Evolutionary conservation across 768 basidiomycete species (phyloP).

Genomic region (Tylopilus subfusipes): DNA sequence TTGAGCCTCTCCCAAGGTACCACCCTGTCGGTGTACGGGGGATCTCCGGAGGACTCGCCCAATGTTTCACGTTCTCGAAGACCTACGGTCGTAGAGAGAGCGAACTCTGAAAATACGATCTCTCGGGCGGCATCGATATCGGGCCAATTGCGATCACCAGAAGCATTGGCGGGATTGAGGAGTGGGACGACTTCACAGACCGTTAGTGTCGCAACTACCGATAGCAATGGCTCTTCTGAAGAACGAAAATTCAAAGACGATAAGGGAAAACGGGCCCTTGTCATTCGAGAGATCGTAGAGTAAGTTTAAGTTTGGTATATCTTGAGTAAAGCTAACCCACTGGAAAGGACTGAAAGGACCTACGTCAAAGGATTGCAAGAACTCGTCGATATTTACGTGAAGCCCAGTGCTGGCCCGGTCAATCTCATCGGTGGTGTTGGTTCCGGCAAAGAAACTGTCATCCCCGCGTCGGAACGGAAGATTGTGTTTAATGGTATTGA

Average conservation of each 20-base stretch:
- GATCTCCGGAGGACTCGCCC: constrained; percentile 42
- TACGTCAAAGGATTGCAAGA: constrained; percentile 95
- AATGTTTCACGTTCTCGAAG: constrained; percentile 50
- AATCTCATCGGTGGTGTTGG: constrained; percentile 68
- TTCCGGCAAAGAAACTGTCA: constrained; percentile 75
- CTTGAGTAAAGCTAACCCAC: constrained; percentile 8
- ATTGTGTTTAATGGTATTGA: constrained; percentile 92
- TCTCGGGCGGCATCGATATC: constrained; percentile 47
- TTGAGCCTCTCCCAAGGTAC: constrained; percentile 64
- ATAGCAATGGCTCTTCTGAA: constrained; percentile 69
- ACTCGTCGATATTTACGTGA: constrained; percentile 92
- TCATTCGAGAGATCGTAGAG: constrained; percentile 91
- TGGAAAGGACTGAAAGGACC: constrained; percentile 82
- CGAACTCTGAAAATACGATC: constrained; percentile 46
- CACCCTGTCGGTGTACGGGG: constrained; percentile 56
- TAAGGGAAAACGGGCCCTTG: constrained; percentile 73
- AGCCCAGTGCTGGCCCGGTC: constrained; percentile 69
- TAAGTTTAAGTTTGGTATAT: constrained; percentile 38
- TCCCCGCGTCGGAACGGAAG: constrained; percentile 83
- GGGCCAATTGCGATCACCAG: constrained; percentile 60
- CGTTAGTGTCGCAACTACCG: constrained; percentile 67
- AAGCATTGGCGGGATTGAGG: constrained; percentile 58
- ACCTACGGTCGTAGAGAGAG: constrained; percentile 59
- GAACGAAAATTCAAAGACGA: constrained; percentile 93
- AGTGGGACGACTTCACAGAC: constrained; percentile 62